Evolutionary conservation across 2,329 filamentous ascomycete genomes (phyloP).

Genomic region (Ascochyta lentis): DNA sequence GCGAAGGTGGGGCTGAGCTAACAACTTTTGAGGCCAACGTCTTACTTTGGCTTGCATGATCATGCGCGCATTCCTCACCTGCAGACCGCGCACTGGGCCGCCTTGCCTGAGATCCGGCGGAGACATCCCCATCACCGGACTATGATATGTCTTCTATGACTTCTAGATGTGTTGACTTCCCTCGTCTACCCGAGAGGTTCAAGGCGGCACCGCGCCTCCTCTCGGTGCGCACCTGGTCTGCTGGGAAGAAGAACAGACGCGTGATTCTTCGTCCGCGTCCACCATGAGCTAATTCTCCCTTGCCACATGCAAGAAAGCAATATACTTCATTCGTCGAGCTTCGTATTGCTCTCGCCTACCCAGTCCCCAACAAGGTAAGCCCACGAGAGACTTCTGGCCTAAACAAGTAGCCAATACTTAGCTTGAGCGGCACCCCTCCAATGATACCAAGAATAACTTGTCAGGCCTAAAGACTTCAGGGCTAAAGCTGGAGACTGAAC

Average conservation of each 20-base stretch:
- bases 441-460: slow-evolving; percentile 4
- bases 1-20: slow-evolving; percentile 3
- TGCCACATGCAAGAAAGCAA: background rate
- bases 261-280: background rate
- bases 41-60: slow-evolving; percentile 4
- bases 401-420: slow-evolving; percentile 6
- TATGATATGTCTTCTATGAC: background rate
- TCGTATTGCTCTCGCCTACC: slow-evolving; percentile 11
- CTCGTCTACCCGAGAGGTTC: background rate
- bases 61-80: slow-evolving; percentile 8
- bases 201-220: background rate
- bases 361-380: slow-evolving; percentile 9
- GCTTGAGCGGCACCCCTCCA: slow-evolving; percentile 1
- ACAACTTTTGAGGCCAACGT: background rate
- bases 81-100: background rate
- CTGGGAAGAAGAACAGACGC: background rate
- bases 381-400: slow-evolving; percentile 2
- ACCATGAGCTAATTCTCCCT: background rate
- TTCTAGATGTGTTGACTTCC: background rate
- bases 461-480: background rate
- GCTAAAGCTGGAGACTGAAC: background rate
- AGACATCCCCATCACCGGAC: background rate
- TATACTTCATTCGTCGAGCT: background rate
- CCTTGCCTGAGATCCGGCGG: background rate
- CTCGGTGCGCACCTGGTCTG: background rate